Evolutionary conservation across 805 yeast genomes (phyloP).

Genomic region (Brettanomyces naardenensis): DNA sequence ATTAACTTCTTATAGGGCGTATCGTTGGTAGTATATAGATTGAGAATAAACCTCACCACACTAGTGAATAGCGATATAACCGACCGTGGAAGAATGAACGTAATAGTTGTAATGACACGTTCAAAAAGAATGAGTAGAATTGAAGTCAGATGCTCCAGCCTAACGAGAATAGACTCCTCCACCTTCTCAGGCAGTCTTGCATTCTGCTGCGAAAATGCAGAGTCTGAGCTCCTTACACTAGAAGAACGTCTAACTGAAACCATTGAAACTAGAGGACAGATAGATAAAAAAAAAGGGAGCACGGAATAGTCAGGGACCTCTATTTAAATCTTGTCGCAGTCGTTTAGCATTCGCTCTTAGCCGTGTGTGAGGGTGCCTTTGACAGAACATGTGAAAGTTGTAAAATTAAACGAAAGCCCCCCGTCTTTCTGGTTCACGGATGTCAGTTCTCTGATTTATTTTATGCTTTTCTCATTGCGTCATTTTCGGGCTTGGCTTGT

Average conservation of each 20-base stretch:
- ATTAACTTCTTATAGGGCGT: constrained; percentile 18
- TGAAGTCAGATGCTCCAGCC: constrained; percentile 9
- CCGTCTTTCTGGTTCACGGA: no score
- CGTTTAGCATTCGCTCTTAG: no score
- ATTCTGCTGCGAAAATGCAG: constrained; percentile 1
- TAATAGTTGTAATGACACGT: constrained; percentile 19
- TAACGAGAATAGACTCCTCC: neutral
- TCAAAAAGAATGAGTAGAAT: constrained; percentile 20
- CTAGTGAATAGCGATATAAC: constrained; percentile 18
- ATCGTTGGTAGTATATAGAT: constrained; percentile 14
- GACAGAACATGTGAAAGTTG: no score
- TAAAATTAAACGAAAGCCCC: no score
- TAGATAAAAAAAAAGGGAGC: neutral
- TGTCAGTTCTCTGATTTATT: no score
- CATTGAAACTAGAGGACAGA: neutral
- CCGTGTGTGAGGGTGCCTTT: no score
- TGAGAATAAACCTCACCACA: constrained; percentile 14
- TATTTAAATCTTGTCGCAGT: no score
- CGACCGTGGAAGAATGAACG: constrained; percentile 19
- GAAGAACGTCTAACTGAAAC: neutral
- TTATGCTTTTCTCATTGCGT: no score
- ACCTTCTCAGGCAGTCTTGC: neutral
- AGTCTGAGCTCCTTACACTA: neutral
- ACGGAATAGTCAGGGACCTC: no score
- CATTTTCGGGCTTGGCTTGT: no score